These are phyloP conservation scores for Letharia columbiana DNA, from an alignment of 495 filamentous ascomycete genomes.

Conservation along the genomic window DNA sequence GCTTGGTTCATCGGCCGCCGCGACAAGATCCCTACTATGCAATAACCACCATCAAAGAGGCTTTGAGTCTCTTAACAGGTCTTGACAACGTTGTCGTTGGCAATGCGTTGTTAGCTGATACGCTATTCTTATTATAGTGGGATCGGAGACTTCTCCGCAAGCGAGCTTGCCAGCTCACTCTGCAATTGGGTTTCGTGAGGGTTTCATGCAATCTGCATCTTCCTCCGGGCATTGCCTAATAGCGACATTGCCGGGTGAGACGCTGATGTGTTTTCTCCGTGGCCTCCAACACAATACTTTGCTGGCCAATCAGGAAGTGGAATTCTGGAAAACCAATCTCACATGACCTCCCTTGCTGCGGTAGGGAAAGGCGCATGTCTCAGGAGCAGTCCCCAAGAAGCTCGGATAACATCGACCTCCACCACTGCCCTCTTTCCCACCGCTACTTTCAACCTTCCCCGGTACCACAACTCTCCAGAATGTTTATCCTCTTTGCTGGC, in stretches of 20 bases:
- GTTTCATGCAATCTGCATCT: background rate
- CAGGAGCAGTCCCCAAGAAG: background rate
- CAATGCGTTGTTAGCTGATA: background rate
- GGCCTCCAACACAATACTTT: background rate
- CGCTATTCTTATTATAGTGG: background rate
- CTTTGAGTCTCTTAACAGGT: background rate
- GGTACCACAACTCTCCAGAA: background rate
- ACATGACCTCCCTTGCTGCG: background rate
- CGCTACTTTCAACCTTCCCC: background rate
- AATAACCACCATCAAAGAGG: background rate
- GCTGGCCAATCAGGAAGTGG: background rate
- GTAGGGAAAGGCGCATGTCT: background rate
- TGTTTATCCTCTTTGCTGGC: background rate
- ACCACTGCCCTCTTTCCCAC: background rate
- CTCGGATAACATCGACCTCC: background rate
- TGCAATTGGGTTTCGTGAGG: background rate
- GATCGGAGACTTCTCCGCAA: background rate
- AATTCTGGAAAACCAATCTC: background rate
- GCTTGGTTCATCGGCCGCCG: background rate
- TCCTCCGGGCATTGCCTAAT: background rate
- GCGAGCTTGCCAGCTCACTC: constrained; percentile 1
- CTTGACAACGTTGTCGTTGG: background rate
- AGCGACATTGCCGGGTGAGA: background rate
- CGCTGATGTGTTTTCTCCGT: background rate
- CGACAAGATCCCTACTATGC: background rate